Evolutionary conservation across 139 green algal species (phyloP), one percentile per base, ranked within the genome.

Genomic region (Auxenochlorella protothecoides): DNA sequence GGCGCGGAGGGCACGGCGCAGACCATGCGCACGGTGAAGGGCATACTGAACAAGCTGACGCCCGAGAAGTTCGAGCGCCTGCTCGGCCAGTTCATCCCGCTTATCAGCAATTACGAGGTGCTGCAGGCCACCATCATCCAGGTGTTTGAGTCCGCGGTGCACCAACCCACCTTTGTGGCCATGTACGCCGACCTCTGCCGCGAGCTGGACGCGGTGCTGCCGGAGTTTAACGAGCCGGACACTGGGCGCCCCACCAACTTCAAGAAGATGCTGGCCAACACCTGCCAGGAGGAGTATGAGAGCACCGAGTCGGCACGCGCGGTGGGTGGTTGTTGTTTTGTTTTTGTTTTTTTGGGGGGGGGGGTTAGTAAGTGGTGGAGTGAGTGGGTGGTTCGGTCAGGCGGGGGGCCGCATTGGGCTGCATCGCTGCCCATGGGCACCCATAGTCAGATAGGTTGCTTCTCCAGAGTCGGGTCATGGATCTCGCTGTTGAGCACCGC

Each of bases 31-130:
- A 86, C 84, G 71, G 83, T 99, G 57, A 98, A 97, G 88, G 90
- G 89, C 70, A 92, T 98, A 5, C 88, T 99, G 55, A 99, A 99
- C 89, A 99, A 99, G 89, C 91, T 99, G 66, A 98, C 95, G 51
- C 95, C 95, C 0, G 91, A 99, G 79, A 99, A 99, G 80, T 99
- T 98, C 81, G 95, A 99, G 56, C 84, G 88, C 5, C 85, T 97
- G 76, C 79, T 92, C 59, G 65, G 81, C 6, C 92, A 96, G 85
- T 79, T 97, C 68, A 77, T 95, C 61, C 82, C 85, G 65, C 76
- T 92, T n/a, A 85, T 97, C 70, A 89, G 75, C 55, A 89, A 61
- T 44, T 77, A 81, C 51, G 83, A 87, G 56, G 77, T 86, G 57
- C 75, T 89, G 53, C 70, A 80, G 66, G 73, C 54, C 55, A 91